These are phyloP conservation scores for Arabidopsis thaliana DNA, from an alignment of 345 rosid genomes.

Conservation along the genomic window TAIR10.1 NC_003074.8:6337501-6338000, in stretches of 20 bases:
- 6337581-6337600: no score
- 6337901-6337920: conserved; percentile 60
- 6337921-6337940: conserved; percentile 88
- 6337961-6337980: conserved; percentile 97
- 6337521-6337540: conserved; percentile 99
- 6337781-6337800: conserved; percentile 98
- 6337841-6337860: conserved; percentile 33
- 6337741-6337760: conserved; percentile 98
- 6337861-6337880: neutral
- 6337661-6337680: conserved; percentile 93
- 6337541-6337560: conserved; percentile 15
- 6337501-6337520: conserved; percentile 93
- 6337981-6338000: conserved; percentile 94
- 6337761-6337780: conserved; percentile 97
- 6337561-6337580: neutral
- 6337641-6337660: conserved; percentile 65
- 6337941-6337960: conserved; percentile 89
- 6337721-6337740: conserved; percentile 99
- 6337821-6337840: conserved; percentile 95
- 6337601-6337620: conserved; percentile 12
- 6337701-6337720: conserved; percentile 95
- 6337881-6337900: conserved; percentile 20
- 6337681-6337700: conserved; percentile 82
- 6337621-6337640: conserved; percentile 23
- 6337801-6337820: conserved; percentile 97